These are phyloP conservation scores for Fusarium nematophilum DNA, from an alignment of 2,329 filamentous ascomycete genomes.

Conservation along the genomic window DNA sequence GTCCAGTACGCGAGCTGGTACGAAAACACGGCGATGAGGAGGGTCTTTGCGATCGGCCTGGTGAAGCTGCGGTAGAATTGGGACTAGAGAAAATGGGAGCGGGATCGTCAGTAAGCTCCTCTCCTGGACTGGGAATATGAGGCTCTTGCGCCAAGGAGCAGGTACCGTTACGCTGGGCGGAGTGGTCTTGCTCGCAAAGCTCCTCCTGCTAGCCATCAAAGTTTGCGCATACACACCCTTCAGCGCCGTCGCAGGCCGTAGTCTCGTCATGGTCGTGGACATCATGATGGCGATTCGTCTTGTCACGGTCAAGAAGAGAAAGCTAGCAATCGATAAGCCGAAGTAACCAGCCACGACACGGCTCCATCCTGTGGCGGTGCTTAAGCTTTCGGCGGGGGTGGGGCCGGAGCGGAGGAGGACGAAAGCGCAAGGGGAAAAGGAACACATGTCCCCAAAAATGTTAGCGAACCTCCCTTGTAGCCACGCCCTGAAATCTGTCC, in stretches of 20 bases:
- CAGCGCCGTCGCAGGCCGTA: slow-evolving; percentile 24
- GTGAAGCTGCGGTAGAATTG: slow-evolving; percentile 81
- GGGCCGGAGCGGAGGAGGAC: slow-evolving; percentile 25
- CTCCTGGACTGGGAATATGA: too few species aligned
- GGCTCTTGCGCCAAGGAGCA: neutral
- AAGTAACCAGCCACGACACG: slow-evolving; percentile 22
- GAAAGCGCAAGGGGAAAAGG: slow-evolving; percentile 34
- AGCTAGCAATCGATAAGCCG: slow-evolving; percentile 20
- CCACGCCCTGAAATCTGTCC: slow-evolving; percentile 43
- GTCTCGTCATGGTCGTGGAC: slow-evolving; percentile 14
- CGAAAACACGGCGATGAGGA: slow-evolving; percentile 79
- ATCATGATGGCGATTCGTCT: slow-evolving; percentile 15
- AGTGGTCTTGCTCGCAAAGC: slow-evolving; percentile 44
- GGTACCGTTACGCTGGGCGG: slow-evolving; percentile 43
- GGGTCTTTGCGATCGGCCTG: slow-evolving; percentile 77
- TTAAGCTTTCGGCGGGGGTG: slow-evolving; percentile 34
- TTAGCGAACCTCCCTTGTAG: slow-evolving; percentile 14
- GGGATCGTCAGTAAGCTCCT: slow-evolving; percentile 1
- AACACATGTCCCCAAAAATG: slow-evolving; percentile 50
- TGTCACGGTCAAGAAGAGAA: slow-evolving; percentile 4
- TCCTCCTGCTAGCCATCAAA: neutral
- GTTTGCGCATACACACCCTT: neutral
- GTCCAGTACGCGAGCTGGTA: slow-evolving; percentile 82
- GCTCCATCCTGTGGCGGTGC: slow-evolving; percentile 3
- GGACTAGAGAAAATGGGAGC: slow-evolving; percentile 54